Evolutionary conservation across 805 yeast species (phyloP).

Genomic region (Barnettozyma pratensis): DNA sequence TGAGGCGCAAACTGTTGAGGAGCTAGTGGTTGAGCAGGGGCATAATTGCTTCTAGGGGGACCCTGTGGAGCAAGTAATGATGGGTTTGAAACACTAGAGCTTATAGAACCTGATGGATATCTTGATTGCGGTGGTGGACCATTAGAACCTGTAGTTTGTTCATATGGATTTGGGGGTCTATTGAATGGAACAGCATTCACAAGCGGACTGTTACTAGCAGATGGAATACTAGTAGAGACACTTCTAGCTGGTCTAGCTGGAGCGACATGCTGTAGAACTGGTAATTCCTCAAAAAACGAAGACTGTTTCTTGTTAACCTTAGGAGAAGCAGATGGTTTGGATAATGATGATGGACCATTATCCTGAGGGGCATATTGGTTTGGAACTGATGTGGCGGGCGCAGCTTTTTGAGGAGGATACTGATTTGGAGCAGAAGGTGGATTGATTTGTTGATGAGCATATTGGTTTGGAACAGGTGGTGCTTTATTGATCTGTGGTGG

Average conservation of each 20-base stretch:
- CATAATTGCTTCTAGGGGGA: neutral
- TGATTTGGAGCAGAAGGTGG: neutral
- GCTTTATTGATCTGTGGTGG: neutral
- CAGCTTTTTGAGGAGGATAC: slow-evolving; percentile 1
- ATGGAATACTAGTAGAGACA: slow-evolving; percentile 1
- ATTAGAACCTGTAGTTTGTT: neutral
- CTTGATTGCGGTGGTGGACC: neutral
- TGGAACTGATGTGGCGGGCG: neutral
- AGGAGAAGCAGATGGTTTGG: slow-evolving; percentile 6
- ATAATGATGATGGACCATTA: neutral
- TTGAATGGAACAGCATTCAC: neutral
- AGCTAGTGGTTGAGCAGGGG: neutral
- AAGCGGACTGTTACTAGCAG: neutral
- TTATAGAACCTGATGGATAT: neutral
- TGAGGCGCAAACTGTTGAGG: no score
- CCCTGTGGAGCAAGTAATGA: neutral
- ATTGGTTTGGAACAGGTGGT: neutral
- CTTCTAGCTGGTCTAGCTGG: slow-evolving; percentile 12
- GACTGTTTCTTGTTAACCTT: slow-evolving; percentile 28
- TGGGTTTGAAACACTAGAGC: neutral
- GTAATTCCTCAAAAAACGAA: slow-evolving; percentile 57
- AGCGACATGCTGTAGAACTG: slow-evolving; percentile 31
- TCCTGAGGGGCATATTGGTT: neutral
- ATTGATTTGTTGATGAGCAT: neutral
- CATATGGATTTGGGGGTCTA: neutral